A percentile compares a stretch with the other conserved stretches of the same genome.
Conservation (phyloP, 2,329 filamentous ascomycete species). For the Fusarium bulbicola region DNA sequence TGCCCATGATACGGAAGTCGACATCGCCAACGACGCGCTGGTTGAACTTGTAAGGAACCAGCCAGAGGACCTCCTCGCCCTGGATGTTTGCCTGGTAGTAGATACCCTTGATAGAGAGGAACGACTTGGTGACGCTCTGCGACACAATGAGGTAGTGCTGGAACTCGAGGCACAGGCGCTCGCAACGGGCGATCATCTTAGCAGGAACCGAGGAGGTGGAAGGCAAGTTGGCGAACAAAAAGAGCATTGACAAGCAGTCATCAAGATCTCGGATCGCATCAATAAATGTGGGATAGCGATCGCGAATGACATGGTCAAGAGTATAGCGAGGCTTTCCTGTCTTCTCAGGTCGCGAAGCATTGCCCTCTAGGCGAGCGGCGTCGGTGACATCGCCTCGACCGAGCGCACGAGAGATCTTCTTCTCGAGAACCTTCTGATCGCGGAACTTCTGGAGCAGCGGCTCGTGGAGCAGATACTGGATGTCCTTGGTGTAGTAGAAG, state of each 20-base stretch:
- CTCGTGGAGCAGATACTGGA: slow-evolving; percentile 97
- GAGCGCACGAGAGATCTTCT: slow-evolving; percentile 94
- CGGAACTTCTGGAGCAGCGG: slow-evolving; percentile 93
- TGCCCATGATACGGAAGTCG: slow-evolving; percentile 99
- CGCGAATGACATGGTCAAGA: slow-evolving; percentile 95
- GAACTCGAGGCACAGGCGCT: slow-evolving; percentile 93
- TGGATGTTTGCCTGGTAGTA: slow-evolving; percentile 99
- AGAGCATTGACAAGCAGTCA: slow-evolving; percentile 95
- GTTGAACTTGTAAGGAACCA: slow-evolving; percentile 98
- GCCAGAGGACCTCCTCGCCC: slow-evolving; percentile 95
- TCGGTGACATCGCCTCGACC: slow-evolving; percentile 91
- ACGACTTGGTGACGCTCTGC: slow-evolving; percentile 91
- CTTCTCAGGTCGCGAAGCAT: slow-evolving; percentile 89
- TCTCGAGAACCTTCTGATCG: slow-evolving; percentile 95
- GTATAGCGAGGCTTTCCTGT: slow-evolving; percentile 89
- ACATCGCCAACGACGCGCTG: slow-evolving; percentile 93
- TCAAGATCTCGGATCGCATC: slow-evolving; percentile 95
- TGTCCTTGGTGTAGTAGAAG: slow-evolving; percentile 92
- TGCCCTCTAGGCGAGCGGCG: slow-evolving; percentile 84
- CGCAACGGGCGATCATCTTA: slow-evolving; percentile 95
- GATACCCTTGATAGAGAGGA: slow-evolving; percentile 98
- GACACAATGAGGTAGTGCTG: slow-evolving; percentile 97
- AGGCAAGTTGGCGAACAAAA: slow-evolving; percentile 95
- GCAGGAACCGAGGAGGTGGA: slow-evolving; percentile 88
- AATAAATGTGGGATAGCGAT: slow-evolving; percentile 96